A percentile compares a stretch with the other conserved stretches of the same genome.
Evolutionary conservation across 805 yeast genomes (phyloP).

Genomic region (Blastobotrys americana): DNA sequence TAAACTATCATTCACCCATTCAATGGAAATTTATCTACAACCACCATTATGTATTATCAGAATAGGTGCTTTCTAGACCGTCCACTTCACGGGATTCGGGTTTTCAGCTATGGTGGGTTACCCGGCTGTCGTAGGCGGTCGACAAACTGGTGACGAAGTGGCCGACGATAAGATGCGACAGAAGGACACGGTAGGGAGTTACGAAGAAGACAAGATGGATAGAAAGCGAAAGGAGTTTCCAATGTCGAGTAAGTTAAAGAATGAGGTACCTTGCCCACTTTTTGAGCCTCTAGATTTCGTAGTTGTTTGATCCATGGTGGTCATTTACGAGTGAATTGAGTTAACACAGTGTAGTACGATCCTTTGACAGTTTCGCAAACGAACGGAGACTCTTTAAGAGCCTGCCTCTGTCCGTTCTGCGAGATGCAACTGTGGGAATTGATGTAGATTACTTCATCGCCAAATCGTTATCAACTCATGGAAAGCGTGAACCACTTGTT

Average conservation of each 20-base stretch:
- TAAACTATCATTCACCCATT: too few species aligned
- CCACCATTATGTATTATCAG: too few species aligned
- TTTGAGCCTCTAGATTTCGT: too few species aligned
- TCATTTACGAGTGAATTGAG: constrained; percentile 4
- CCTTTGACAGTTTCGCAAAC: constrained; percentile 60
- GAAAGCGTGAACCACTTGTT: constrained; percentile 58
- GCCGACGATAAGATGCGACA: too few species aligned
- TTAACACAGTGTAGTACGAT: constrained; percentile 37
- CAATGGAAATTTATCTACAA: too few species aligned
- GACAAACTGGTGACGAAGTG: too few species aligned
- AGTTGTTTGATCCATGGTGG: background rate
- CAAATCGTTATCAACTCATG: constrained; percentile 42
- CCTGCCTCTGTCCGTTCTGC: constrained; percentile 56
- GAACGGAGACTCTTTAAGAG: constrained; percentile 59
- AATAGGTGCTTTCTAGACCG: too few species aligned
- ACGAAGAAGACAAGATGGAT: background rate
- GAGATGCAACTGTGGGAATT: constrained; percentile 66
- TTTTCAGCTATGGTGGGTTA: too few species aligned
- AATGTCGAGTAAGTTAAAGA: background rate
- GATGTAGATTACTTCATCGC: constrained; percentile 71
- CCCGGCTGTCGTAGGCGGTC: too few species aligned
- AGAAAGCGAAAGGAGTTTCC: background rate
- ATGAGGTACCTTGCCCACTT: too few species aligned
- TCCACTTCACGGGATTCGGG: too few species aligned
- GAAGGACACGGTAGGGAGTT: too few species aligned